phyloP scores from a whole-genome alignment of 768 basidiomycete species.

The Calocera viscosa region DNA sequence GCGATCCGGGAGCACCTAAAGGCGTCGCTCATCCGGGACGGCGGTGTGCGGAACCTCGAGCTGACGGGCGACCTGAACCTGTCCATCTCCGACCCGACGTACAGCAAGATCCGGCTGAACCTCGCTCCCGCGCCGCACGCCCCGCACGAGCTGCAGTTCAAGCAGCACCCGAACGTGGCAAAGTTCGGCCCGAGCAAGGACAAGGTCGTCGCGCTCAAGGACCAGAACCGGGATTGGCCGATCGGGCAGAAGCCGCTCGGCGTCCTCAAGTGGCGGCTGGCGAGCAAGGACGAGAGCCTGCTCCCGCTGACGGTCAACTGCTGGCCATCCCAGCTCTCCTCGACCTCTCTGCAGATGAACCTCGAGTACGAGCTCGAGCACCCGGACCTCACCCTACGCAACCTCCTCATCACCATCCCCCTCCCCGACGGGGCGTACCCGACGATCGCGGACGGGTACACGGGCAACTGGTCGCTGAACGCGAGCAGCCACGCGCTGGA shows the following conservation, averaged over 20 bases:
- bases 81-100: constrained; percentile 62
- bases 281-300: constrained; percentile 79
- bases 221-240: constrained; percentile 69
- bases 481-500: constrained; percentile 66
- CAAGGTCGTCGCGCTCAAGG: constrained; percentile 68
- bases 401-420: constrained; percentile 82
- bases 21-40: constrained; percentile 73
- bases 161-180: constrained; percentile 90
- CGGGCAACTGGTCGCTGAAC: constrained; percentile 74
- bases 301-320: constrained; percentile 89
- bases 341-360: constrained; percentile 87
- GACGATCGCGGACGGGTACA: constrained; percentile 53
- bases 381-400: constrained; percentile 61
- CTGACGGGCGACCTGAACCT: constrained; percentile 93
- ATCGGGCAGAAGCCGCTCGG: constrained; percentile 67
- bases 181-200: constrained; percentile 63
- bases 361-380: constrained; percentile 96
- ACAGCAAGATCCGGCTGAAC: constrained; percentile 56
- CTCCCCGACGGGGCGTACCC: constrained; percentile 82
- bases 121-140: constrained; percentile 42
- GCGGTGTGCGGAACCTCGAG: constrained; percentile 80
- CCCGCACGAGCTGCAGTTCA: constrained; percentile 75
- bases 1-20: constrained; percentile 72
- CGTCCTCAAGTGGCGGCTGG: constrained; percentile 87
- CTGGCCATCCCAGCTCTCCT: constrained; percentile 88